Evolutionary conservation across 2,329 filamentous ascomycete genomes (phyloP), one percentile per base, ranked within the genome.

Genomic region (Monosporascus sp.): DNA sequence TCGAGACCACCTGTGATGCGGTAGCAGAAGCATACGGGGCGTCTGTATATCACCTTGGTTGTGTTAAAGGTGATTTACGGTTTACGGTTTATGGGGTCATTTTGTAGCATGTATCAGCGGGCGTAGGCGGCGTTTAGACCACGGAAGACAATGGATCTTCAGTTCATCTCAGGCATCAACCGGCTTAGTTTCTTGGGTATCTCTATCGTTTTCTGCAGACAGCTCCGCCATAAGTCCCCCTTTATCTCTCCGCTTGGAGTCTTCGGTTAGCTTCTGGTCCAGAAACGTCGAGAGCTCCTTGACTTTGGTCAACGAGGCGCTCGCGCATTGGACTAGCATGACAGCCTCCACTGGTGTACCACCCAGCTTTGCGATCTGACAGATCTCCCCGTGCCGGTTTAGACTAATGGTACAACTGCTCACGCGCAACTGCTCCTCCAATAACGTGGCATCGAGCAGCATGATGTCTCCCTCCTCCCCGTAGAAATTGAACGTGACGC

Each of bases 1-100:
- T 87, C 85, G 5, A 80, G 94, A 56, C 92, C 93, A 58, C 94
- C 94, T 2, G 86, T 96, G 50, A 96, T 97, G 92, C 82, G 91
- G 74, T 97, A 55, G 57, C 41, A 24, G 47, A 40, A 40, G 51
- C 47, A 45, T 53, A 51, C 49, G 47, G 47, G 41, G 41, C 53
- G 27, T 49, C 35, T 48, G 58, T 49, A 51, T 37, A 43, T 48
- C 38, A 17, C 16, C 9, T 16, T 22, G 45, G 45, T 45, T 49
- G 37, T 8, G 35, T 48, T 52, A 52, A 27, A 31, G 47, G 44
- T 20, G 47, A 35, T 46, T 55, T 37, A 57, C 51, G 58, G 50
- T 60, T 60, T 54, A 55, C 2, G n/a, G 22, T 7, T 48, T 51
- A 22, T 4, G 19, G 49, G 38, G 22, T 35, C 3, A 35, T 46